Evolutionary conservation across 345 rosid genomes (phyloP).

Genomic region (Eucalyptus decipiens): DNA sequence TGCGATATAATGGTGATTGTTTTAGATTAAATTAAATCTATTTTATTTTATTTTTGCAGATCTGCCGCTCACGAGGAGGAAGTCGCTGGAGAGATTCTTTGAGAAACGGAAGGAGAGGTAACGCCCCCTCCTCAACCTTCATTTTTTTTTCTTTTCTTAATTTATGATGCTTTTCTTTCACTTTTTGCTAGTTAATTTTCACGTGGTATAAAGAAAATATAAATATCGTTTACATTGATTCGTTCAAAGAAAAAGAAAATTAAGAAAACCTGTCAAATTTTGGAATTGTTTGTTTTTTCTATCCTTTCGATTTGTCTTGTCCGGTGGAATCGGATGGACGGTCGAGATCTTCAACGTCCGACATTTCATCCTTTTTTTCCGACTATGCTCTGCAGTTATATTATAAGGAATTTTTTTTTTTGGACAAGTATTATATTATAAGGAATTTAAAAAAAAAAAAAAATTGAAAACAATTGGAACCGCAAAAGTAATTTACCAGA

Average conservation of each 20-base stretch:
- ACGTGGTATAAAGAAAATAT: not conserved
- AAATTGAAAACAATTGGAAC: too few species aligned
- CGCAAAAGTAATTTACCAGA: too few species aligned
- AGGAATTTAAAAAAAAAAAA: too few species aligned
- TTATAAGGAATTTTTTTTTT: not conserved
- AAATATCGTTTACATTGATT: not conserved
- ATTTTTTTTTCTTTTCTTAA: not conserved
- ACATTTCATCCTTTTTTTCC: not conserved
- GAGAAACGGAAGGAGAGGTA: constrained; percentile 95
- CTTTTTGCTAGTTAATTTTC: not conserved
- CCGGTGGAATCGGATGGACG: not conserved
- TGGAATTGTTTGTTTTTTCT: not conserved
- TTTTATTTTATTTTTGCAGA: constrained; percentile 12
- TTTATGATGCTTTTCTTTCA: not conserved
- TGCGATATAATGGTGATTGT: not conserved
- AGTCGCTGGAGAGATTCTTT: constrained; percentile 73
- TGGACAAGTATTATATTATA: too few species aligned
- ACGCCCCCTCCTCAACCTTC: not conserved
- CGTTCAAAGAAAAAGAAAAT: not conserved
- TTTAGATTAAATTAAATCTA: not conserved
- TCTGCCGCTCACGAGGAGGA: constrained; percentile 57
- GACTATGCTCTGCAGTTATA: not conserved
- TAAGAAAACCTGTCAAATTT: not conserved
- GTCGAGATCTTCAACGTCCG: not conserved
- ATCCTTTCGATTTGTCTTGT: not conserved